Base-by-base conservation (phyloP, 495 filamentous ascomycete genomes). In the Viridothelium virens region DNA sequence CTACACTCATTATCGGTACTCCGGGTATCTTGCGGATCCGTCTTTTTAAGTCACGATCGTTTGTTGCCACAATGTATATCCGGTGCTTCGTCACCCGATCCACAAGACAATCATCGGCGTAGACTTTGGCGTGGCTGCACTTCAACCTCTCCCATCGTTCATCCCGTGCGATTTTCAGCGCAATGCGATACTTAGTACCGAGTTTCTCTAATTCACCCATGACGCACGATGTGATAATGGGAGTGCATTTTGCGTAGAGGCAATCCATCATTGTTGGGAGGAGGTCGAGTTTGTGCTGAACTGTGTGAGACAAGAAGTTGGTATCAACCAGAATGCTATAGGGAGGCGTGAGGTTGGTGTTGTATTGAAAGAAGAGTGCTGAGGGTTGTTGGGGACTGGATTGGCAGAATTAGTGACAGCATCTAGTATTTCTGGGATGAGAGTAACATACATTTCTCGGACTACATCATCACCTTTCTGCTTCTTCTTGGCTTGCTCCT, bases 101-200 rank as follows among this genome's bases (percentile, higher is more conserved):
- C 14, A 97, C 92, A 9, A 97, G 83, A 72, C 92, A 97, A 69
- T 97, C 92, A 81, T 96, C 92, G n/a, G 92, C 92, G 80, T 96
- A 96, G 2, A 87, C 87, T 11, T 92, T 92, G 76, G 89, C 88
- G 77, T 97, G 93, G 71, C 91, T 88, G 74, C 93, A 97, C 69
- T 85, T 82, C 41, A 96, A 72, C 62, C 92, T 78, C 72, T 92
- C 87, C 80, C 91, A 97, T 63, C 94, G 78, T 71, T 95, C 91
- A 73, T 98, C 95, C 66, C 91, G 85, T n/a, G 95, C 94, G 62
- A 96, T 90, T 66, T 91, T 84, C 65, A 97, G 73, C 0, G 94
- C 94, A 65, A 97, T 87, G 12, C 93, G 80, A 79, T 96, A 98
- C 73, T 91, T 90, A 31, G 85, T 84, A 1, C 94, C 94, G 9